Evolutionary conservation across 352 stramenopile species (phyloP).

Genomic region (Phytophthora tentaculata): DNA sequence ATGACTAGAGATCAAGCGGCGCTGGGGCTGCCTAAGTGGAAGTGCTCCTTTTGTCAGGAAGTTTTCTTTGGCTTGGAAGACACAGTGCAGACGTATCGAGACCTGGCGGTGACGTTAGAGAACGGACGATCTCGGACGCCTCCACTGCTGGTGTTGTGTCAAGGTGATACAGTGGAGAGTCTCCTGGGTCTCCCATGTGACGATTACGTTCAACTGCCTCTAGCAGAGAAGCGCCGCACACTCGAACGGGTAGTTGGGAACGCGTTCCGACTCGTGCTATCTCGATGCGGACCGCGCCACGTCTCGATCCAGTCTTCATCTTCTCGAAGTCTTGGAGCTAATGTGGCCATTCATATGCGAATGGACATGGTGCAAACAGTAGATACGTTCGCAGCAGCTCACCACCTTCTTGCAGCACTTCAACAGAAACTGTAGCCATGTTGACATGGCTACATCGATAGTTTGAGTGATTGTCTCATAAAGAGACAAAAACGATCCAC

Average conservation of each 20-base stretch:
- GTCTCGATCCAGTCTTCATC: constrained; percentile 15
- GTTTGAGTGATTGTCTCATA: neutral
- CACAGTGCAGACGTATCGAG: constrained; percentile 52
- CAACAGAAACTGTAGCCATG: constrained; percentile 31
- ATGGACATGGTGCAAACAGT: constrained; percentile 47
- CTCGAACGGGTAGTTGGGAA: constrained; percentile 40
- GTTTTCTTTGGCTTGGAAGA: constrained; percentile 58
- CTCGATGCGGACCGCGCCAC: constrained; percentile 39
- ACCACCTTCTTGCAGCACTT: constrained; percentile 18
- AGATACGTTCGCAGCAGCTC: constrained; percentile 38
- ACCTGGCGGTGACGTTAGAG: constrained; percentile 51
- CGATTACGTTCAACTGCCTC: constrained; percentile 53
- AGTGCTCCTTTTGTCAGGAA: constrained; percentile 60
- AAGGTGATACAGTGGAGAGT: constrained; percentile 45
- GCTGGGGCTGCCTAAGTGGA: constrained; percentile 40
- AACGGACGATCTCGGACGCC: constrained; percentile 31
- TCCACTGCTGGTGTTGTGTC: constrained; percentile 45
- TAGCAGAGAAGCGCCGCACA: constrained; percentile 43
- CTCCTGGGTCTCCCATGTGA: constrained; percentile 52
- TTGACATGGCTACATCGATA: constrained; percentile 11
- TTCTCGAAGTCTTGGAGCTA: neutral
- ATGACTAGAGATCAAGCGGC: constrained; percentile 7
- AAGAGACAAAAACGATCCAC: constrained; percentile 11
- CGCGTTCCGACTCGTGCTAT: constrained; percentile 50
- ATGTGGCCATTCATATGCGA: constrained; percentile 24